Percentiles rank a stretch among this genome's conserved stretches.
phyloP scores from a whole-genome alignment of 2,329 filamentous ascomycete species.

The Fusarium vanettenii region DNA sequence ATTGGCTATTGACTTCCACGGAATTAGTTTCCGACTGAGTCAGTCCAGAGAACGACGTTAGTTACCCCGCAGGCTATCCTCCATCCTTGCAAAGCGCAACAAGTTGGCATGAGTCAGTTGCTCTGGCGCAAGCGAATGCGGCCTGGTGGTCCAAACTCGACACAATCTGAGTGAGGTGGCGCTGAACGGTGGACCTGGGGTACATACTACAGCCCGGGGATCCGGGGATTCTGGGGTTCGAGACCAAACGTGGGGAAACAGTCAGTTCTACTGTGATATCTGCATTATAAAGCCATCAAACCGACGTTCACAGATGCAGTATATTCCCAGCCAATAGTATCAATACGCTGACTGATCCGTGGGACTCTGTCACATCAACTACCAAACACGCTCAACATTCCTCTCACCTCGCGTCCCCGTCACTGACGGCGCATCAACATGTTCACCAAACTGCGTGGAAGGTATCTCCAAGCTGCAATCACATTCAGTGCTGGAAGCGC shows the following conservation, averaged over 20 bases:
- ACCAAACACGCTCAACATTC: not conserved
- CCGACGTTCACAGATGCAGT: not conserved
- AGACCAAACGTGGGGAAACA: not conserved
- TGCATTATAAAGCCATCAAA: not conserved
- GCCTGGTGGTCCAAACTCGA: not conserved
- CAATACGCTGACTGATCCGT: not conserved
- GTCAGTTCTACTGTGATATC: not conserved
- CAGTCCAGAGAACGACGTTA: not conserved
- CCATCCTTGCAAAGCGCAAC: not conserved
- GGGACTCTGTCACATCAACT: not conserved
- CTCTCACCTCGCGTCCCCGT: not conserved
- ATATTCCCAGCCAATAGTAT: not conserved
- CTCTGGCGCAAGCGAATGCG: not conserved
- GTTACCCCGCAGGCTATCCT: not conserved
- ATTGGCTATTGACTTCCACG: not conserved
- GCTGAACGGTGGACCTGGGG: not conserved
- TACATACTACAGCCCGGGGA: not conserved
- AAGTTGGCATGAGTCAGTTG: not conserved
- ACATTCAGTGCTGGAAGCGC: constrained; percentile 16
- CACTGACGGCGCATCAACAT: not conserved
- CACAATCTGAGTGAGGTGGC: not conserved
- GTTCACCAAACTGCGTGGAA: constrained; percentile 3
- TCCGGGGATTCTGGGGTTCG: not conserved
- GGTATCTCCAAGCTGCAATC: constrained; percentile 1
- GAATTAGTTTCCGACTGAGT: not conserved